Percentiles rank a stretch among this genome's conserved stretches.
These are phyloP conservation scores for Lachnellula hyalina DNA, from an alignment of 2,329 filamentous ascomycete species.

Conservation along the genomic window DNA sequence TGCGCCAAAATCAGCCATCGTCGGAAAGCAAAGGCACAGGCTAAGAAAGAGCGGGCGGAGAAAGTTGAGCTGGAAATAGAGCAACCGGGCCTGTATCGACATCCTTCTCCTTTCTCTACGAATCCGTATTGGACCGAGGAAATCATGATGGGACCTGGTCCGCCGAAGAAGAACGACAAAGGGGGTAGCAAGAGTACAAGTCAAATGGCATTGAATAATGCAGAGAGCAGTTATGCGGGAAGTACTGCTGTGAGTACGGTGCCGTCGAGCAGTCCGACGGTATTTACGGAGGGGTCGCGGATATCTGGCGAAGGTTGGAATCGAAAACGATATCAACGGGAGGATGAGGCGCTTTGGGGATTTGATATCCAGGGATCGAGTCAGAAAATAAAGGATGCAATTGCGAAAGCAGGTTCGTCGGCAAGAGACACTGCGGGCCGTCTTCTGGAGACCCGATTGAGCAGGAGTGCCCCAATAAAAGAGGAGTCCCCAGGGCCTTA, in stretches of 20 bases:
- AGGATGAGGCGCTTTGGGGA: constrained; percentile 85
- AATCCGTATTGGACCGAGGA: constrained; percentile 89
- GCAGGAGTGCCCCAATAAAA: constrained; percentile 28
- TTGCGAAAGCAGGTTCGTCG: constrained; percentile 45
- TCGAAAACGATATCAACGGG: constrained; percentile 71
- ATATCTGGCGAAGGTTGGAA: constrained; percentile 62
- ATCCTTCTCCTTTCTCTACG: constrained; percentile 77
- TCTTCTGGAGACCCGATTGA: constrained; percentile 45
- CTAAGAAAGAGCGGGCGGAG: constrained; percentile 61
- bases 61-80: constrained; percentile 61
- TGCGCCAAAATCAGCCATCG: constrained; percentile 68
- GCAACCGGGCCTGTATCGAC: constrained; percentile 68
- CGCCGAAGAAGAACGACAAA: constrained; percentile 55
- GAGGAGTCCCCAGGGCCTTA: constrained; percentile 33
- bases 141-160: constrained; percentile 72
- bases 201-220: constrained; percentile 54
- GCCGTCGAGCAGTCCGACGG: constrained; percentile 39
- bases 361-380: constrained; percentile 44
- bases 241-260: constrained; percentile 32
- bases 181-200: constrained; percentile 50
- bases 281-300: constrained; percentile 40
- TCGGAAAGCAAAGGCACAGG: constrained; percentile 65
- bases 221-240: constrained; percentile 46
- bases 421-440: constrained; percentile 38
- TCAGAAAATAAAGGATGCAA: constrained; percentile 45